These are phyloP conservation scores for Sisymbrium irio DNA, from an alignment of 345 rosid genomes.

Conservation along the genomic window DNA sequence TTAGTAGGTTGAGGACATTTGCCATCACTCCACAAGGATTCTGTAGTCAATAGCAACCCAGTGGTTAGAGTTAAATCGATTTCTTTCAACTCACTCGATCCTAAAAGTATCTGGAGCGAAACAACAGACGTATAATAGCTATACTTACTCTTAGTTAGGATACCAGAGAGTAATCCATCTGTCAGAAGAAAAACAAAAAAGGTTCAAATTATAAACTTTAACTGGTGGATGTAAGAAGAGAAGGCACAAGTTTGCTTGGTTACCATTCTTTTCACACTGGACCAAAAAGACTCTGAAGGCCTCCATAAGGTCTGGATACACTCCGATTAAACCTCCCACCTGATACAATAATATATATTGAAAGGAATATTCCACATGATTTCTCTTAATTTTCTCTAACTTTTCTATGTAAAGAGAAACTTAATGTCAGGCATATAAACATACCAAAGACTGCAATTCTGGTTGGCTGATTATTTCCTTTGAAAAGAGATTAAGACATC, in stretches of 20 bases:
- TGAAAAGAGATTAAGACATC: slow-evolving; percentile 81
- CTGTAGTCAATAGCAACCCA: slow-evolving; percentile 39
- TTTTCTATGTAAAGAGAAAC: not conserved
- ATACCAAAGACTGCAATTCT: slow-evolving; percentile 86
- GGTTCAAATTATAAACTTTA: not conserved
- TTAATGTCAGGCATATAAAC: slow-evolving; percentile 13
- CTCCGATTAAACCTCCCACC: slow-evolving; percentile 76
- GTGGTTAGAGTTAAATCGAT: not conserved
- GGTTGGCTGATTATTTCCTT: slow-evolving; percentile 75
- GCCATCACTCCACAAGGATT: slow-evolving; percentile 65
- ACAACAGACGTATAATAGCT: not conserved
- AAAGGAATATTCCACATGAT: not conserved
- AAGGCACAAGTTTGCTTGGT: slow-evolving; percentile 14
- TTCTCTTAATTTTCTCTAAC: not conserved
- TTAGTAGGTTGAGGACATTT: slow-evolving; percentile 61
- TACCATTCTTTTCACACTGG: slow-evolving; percentile 86
- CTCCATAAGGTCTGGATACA: slow-evolving; percentile 81
- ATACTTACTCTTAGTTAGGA: slow-evolving; percentile 84
- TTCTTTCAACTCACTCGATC: not conserved
- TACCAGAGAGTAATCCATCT: slow-evolving; percentile 84
- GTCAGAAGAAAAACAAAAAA: slow-evolving; percentile 38
- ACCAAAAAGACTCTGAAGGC: slow-evolving; percentile 81
- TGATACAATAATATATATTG: slow-evolving; percentile 37
- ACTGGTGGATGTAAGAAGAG: not conserved
- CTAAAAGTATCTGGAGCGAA: not conserved